Base-by-base conservation (phyloP, 371 early-diverging fungal species). In the Mucor velutinosus region DNA sequence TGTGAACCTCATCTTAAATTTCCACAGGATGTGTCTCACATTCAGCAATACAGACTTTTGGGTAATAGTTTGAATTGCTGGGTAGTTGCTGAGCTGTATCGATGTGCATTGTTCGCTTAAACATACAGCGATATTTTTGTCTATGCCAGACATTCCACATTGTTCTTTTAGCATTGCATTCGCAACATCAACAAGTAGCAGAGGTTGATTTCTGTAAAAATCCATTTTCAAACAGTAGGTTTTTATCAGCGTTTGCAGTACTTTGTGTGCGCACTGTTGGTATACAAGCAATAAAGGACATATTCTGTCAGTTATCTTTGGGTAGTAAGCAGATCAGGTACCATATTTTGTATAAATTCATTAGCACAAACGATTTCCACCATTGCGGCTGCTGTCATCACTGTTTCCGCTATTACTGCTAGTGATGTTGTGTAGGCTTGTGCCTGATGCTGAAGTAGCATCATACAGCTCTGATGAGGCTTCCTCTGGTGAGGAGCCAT, bases 11-110 rank as follows among this genome's bases (percentile, higher is more conserved):
- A 70, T 35, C 67, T 88, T 1, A 65, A 70, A 15, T 92, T 92
- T 65, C 92, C 93, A 4, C 65, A 69, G 0, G 47, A 67, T 19
- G 67, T 87, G 21, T 84, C 76, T 15, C 70, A 74, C 6, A 80
- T 82, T 39, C 92, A 93, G 67, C 70, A 81, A 45, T 91, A 90
- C 72, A 80, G 87, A 45, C 63, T 93, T 23, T 75, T 94, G 1
- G 93, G 94, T 2, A 94, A 93, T 71, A 89, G 90, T 56, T 73
- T 93, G 37, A 93, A 89, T 60, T 88, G 89, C 33, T 86, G 83
- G 79, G 89, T 93, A 0, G 91, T 94, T 0, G 84, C 88, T 1
- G 85, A 88, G 70, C 69, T 92, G 8, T 75, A 87, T 7, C 71
- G 79, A 27, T 82, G 81, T 29, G 61, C 84, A 12, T 62, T 90